phyloP scores from a whole-genome alignment of 768 basidiomycete genomes.

The Mycena galericulata region DNA sequence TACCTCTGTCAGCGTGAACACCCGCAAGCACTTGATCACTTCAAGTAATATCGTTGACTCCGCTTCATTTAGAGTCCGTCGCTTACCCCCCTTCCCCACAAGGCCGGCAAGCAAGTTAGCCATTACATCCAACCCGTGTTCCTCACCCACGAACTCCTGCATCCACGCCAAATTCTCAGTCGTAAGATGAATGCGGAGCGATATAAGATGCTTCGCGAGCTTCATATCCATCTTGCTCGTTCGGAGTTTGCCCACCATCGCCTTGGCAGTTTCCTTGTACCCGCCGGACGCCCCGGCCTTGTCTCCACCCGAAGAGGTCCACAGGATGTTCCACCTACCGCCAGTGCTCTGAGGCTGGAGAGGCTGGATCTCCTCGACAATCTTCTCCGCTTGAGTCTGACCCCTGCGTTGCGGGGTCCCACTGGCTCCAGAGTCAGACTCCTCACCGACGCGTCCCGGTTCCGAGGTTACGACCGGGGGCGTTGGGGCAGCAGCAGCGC shows the following conservation, averaged over 20 bases:
- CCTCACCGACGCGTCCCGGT: constrained; percentile 3
- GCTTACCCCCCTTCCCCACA: constrained; percentile 77
- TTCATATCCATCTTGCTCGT: constrained; percentile 67
- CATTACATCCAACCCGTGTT: constrained; percentile 76
- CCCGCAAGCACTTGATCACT: constrained; percentile 82
- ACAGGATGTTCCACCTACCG: constrained; percentile 19
- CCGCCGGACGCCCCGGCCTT: not conserved
- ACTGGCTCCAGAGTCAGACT: constrained; percentile 6
- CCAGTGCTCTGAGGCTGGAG: constrained; percentile 26
- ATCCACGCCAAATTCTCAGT: constrained; percentile 86
- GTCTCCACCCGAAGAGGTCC: constrained; percentile 14
- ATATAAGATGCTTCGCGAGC: constrained; percentile 82
- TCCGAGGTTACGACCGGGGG: constrained; percentile 49
- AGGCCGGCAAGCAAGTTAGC: constrained; percentile 67
- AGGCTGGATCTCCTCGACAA: constrained; percentile 16
- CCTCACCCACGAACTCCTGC: constrained; percentile 75
- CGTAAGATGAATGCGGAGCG: constrained; percentile 86
- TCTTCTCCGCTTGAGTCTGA: constrained; percentile 44
- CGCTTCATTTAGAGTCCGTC: constrained; percentile 67
- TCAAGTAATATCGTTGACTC: constrained; percentile 80
- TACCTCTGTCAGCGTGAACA: constrained; percentile 88
- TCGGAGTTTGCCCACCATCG: constrained; percentile 68
- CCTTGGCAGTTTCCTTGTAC: constrained; percentile 40
- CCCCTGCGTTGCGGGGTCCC: constrained; percentile 3
- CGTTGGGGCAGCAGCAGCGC: constrained; percentile 47